Conservation (phyloP, 257 asterid genomes). For the Solanum dulcamara region DNA sequence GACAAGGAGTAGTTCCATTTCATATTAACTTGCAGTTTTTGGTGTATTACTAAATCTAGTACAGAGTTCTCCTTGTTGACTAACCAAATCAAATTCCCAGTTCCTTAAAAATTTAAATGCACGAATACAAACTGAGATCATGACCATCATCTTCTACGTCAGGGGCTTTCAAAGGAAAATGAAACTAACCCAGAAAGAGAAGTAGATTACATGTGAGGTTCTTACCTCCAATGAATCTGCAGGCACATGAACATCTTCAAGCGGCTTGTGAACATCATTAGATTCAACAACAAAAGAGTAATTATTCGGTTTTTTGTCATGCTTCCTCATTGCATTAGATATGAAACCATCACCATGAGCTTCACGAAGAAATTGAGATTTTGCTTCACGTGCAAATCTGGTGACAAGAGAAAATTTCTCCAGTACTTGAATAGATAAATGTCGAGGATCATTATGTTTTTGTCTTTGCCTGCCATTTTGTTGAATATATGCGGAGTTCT, state of each 20-base stretch:
- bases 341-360: conserved; percentile 43
- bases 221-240: conserved; percentile 76
- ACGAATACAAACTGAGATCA: background rate
- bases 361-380: conserved; percentile 91
- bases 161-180: background rate
- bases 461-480: conserved; percentile 56
- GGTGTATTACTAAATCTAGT: background rate
- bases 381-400: conserved; percentile 97
- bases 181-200: background rate
- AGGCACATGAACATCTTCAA: conserved; percentile 40
- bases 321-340: conserved; percentile 48
- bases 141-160: background rate
- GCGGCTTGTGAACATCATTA: conserved; percentile 28
- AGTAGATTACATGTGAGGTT: background rate
- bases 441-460: conserved; percentile 76
- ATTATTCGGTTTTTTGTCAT: conserved; percentile 23
- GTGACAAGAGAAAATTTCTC: conserved; percentile 98
- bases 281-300: conserved; percentile 15
- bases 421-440: conserved; percentile 80
- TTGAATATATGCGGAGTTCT: conserved; percentile 21
- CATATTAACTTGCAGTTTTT: background rate
- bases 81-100: background rate
- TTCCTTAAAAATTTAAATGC: background rate
- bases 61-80: background rate
- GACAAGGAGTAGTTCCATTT: background rate